These are phyloP conservation scores for Blastocrithidia nonstop DNA, from an alignment of 208 protist species.

Conservation along the genomic window DNA sequence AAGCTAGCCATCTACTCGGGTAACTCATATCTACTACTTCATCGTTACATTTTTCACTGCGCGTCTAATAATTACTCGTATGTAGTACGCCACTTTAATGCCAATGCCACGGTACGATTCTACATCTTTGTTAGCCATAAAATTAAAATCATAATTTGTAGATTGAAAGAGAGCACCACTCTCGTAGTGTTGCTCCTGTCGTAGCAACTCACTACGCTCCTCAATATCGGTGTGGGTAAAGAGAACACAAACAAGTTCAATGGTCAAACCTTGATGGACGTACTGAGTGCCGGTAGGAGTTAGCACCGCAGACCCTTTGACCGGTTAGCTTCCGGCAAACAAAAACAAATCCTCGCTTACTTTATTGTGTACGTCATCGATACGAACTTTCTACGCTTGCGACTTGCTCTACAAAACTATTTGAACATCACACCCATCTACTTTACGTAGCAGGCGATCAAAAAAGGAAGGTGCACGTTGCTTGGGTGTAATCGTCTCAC, in stretches of 20 bases:
- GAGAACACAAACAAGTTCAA: conserved; percentile 47
- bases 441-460: conserved; percentile 31
- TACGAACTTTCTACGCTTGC: too few species aligned
- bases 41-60: conserved; percentile 46
- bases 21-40: conserved; percentile 65
- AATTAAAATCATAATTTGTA: conserved; percentile 50
- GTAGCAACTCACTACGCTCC: conserved; percentile 22
- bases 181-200: conserved; percentile 59
- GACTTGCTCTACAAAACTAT: conserved; percentile 26
- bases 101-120: conserved; percentile 75
- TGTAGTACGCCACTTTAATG: conserved; percentile 45
- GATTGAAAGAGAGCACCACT: conserved; percentile 24
- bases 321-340: conserved; percentile 30
- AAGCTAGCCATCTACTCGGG: conserved; percentile 15
- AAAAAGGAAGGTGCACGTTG: conserved; percentile 35
- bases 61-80: conserved; percentile 43
- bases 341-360: too few species aligned
- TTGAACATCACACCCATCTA: conserved; percentile 61
- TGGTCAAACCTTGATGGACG: conserved; percentile 46
- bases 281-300: conserved; percentile 35
- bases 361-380: too few species aligned
- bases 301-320: conserved; percentile 38
- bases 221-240: conserved; percentile 12
- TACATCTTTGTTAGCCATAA: conserved; percentile 50
- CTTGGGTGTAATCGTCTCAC: conserved; percentile 35